Percentiles rank a stretch among this genome's conserved stretches.
Conservation (phyloP, 148 eudicot genomes). For the Cornus kousa region DNA sequence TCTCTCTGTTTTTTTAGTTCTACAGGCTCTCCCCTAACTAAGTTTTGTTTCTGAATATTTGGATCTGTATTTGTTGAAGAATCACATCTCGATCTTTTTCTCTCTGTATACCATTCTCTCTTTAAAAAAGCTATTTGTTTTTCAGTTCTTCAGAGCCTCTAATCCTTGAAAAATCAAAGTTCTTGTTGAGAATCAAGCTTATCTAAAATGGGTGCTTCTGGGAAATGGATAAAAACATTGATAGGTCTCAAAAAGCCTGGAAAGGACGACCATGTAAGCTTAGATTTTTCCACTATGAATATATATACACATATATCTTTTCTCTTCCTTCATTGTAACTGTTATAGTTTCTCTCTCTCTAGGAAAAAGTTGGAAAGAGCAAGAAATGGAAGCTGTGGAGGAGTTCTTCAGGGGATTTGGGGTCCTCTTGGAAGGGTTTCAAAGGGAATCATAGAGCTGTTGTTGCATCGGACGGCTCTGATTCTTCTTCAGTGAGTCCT, state of each 20-base stretch:
- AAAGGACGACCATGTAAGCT: constrained; percentile 33
- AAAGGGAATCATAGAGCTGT: too few relatives aligned
- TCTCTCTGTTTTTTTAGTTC: background rate
- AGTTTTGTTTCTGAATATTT: background rate
- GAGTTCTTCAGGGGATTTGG: too few relatives aligned
- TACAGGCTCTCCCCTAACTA: background rate
- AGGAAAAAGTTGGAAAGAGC: too few relatives aligned
- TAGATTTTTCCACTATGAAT: background rate
- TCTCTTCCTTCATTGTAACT: too few relatives aligned
- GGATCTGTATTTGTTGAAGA: background rate
- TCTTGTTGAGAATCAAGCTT: constrained; percentile 1
- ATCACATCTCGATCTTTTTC: background rate
- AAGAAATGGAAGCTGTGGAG: too few relatives aligned
- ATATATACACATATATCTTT: too few relatives aligned
- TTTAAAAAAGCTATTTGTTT: background rate
- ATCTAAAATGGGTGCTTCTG: constrained; percentile 35
- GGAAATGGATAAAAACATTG: constrained; percentile 40
- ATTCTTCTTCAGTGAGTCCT: too few relatives aligned
- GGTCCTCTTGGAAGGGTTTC: too few relatives aligned
- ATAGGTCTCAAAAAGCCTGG: constrained; percentile 34
- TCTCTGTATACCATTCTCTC: background rate
- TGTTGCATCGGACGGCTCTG: too few relatives aligned
- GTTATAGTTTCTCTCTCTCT: too few relatives aligned
- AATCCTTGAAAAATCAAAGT: background rate
- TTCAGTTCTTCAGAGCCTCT: background rate